Evolutionary conservation across 2,329 filamentous ascomycete genomes (phyloP).

Genomic region (Orbilia quercus): DNA sequence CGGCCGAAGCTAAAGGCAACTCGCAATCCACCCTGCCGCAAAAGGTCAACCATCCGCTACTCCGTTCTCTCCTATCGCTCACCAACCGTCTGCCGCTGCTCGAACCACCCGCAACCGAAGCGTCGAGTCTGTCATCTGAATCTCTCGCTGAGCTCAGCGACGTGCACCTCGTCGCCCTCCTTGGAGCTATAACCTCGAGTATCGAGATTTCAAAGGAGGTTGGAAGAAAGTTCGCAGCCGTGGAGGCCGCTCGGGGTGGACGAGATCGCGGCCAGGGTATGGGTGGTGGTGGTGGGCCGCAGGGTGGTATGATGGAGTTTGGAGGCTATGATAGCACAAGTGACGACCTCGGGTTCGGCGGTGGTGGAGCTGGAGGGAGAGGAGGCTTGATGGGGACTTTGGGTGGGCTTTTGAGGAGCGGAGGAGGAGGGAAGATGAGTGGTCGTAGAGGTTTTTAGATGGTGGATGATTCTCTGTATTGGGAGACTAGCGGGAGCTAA

Average conservation of each 20-base stretch:
- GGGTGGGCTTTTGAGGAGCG: constrained; percentile 82
- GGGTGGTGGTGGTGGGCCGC: constrained; percentile 18
- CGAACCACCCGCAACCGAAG: constrained; percentile 73
- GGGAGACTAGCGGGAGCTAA: neutral
- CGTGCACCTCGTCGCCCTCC: constrained; percentile 79
- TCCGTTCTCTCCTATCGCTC: constrained; percentile 88
- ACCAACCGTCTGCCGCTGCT: constrained; percentile 81
- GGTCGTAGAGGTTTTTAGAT: constrained; percentile 80
- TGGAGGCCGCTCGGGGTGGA: constrained; percentile 53
- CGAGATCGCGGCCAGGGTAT: constrained; percentile 30
- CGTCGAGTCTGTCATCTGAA: constrained; percentile 73
- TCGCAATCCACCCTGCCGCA: constrained; percentile 58
- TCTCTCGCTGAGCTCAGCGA: constrained; percentile 83
- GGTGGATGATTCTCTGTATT: neutral
- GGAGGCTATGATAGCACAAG: constrained; percentile 50
- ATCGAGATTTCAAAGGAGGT: constrained; percentile 77
- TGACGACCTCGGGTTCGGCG: constrained; percentile 63
- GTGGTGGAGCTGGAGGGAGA: constrained; percentile 82
- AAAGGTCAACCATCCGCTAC: constrained; percentile 70
- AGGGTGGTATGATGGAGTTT: constrained; percentile 42
- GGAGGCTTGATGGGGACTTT: constrained; percentile 71
- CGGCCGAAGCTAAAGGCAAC: constrained; percentile 58
- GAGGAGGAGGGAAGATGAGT: constrained; percentile 75
- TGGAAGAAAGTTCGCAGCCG: constrained; percentile 75
- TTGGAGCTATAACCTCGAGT: constrained; percentile 79